Evolutionary conservation across 495 filamentous ascomycete genomes (phyloP).

Genomic region (Daldinia caldariorum): DNA sequence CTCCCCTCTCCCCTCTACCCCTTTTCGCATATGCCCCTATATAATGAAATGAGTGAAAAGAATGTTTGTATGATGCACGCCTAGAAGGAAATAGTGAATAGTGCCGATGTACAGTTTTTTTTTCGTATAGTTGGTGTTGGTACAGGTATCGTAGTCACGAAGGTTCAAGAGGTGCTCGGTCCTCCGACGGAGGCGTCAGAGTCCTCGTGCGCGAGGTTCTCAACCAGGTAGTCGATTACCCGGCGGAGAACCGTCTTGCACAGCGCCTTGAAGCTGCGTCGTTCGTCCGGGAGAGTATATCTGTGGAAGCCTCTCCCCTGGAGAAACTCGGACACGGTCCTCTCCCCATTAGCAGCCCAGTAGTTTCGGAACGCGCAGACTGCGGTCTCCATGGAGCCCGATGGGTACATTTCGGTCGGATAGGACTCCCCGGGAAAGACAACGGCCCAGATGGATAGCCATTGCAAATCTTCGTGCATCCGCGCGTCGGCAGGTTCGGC

Average conservation of each 20-base stretch:
- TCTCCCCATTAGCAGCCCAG: conserved; percentile 33
- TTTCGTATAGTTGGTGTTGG: no score
- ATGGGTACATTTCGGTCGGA: conserved; percentile 4
- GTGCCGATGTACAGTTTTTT: neutral
- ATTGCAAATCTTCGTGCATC: conserved; percentile 24
- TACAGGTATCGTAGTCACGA: no score
- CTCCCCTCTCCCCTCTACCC: no score
- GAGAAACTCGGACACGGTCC: conserved; percentile 28
- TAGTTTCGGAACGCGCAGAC: conserved; percentile 33
- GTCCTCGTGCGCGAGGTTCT: neutral
- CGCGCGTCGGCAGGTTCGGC: conserved; percentile 10
- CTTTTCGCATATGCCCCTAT: no score
- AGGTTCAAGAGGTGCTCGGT: neutral
- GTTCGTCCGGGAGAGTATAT: conserved; percentile 7
- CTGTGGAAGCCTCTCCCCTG: neutral
- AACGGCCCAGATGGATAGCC: conserved; percentile 36
- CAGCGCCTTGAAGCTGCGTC: neutral
- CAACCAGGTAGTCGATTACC: conserved; percentile 16
- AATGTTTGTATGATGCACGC: no score
- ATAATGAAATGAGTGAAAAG: no score
- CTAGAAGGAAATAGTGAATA: no score
- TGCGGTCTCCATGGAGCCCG: conserved; percentile 10
- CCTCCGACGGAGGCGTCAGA: neutral
- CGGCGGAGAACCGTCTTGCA: conserved; percentile 1
- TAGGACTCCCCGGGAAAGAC: conserved; percentile 32